phyloP scores from a whole-genome alignment of 2,329 filamentous ascomycete genomes.

The Aspergillus intermedius region DNA sequence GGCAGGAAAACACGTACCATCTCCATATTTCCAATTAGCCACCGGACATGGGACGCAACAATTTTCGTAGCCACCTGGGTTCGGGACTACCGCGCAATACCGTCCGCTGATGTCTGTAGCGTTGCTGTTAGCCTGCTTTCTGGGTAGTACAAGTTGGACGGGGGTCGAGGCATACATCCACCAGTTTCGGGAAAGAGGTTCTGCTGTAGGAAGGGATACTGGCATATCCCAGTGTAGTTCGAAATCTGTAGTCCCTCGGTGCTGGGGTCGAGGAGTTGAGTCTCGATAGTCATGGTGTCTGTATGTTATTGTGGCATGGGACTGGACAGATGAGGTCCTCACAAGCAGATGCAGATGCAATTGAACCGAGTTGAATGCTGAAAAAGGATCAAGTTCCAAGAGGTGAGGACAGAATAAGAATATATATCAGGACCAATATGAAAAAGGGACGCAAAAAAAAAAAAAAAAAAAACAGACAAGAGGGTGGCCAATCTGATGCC shows the following conservation, averaged over 20 bases:
- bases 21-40: constrained; percentile 65
- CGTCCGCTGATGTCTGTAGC: constrained; percentile 49
- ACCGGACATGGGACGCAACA: constrained; percentile 92
- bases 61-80: constrained; percentile 43
- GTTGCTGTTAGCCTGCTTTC: not conserved
- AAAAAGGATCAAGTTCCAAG: too few relatives aligned
- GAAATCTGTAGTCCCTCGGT: constrained; percentile 14
- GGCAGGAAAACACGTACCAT: constrained; percentile 35
- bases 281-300: not conserved
- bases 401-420: too few relatives aligned
- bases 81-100: constrained; percentile 47
- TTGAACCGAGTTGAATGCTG: too few relatives aligned
- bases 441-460: too few relatives aligned
- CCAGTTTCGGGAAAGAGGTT: constrained; percentile 52
- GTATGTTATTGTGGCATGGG: not conserved
- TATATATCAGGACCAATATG: too few relatives aligned
- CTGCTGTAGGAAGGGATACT: constrained; percentile 62
- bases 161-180: constrained; percentile 55
- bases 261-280: not conserved
- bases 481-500: too few relatives aligned
- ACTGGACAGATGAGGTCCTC: too few relatives aligned
- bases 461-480: too few relatives aligned
- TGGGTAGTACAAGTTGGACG: not conserved
- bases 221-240: constrained; percentile 48
- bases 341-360: too few relatives aligned